phyloP scores from a whole-genome alignment of 805 yeast genomes.

The Candida oleophila region DNA sequence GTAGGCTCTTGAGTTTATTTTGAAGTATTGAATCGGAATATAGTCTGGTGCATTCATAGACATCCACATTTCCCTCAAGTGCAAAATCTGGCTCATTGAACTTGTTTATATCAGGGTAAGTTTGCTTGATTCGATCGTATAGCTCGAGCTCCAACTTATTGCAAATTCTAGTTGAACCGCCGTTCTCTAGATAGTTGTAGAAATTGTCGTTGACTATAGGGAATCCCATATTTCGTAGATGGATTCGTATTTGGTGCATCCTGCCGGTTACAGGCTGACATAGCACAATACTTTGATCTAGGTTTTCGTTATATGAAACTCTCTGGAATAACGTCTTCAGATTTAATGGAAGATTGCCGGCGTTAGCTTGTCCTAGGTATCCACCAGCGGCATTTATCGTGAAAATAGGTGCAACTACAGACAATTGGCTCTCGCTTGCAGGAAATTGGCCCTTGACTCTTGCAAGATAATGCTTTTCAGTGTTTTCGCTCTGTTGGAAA shows the following conservation, averaged over 20 bases:
- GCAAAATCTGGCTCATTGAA: conserved; percentile 10
- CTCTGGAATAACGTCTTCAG: conserved; percentile 34
- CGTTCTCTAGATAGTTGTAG: conserved; percentile 15
- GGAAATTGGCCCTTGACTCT: conserved; percentile 28
- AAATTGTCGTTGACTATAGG: conserved; percentile 82
- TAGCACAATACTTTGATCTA: conserved; percentile 42
- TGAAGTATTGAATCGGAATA: conserved; percentile 9
- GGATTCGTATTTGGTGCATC: conserved; percentile 59
- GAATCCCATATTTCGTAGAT: conserved; percentile 58
- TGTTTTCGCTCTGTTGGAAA: conserved; percentile 23
- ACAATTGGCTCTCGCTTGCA: neutral
- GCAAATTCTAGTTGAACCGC: neutral
- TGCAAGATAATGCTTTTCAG: conserved; percentile 46
- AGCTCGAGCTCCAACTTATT: conserved; percentile 22
- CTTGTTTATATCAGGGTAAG: conserved; percentile 14
- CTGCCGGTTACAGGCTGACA: conserved; percentile 54
- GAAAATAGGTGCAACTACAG: conserved; percentile 36
- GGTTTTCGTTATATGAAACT: conserved; percentile 23
- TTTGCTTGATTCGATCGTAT: conserved; percentile 18
- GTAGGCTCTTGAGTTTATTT: conserved; percentile 17
- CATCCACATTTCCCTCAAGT: conserved; percentile 11
- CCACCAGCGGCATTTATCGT: conserved; percentile 33
- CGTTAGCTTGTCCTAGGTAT: conserved; percentile 30
- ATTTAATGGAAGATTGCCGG: conserved; percentile 20
- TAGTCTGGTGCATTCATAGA: conserved; percentile 13